phyloP scores from a whole-genome alignment of 2,329 filamentous ascomycete genomes.

The Magnaporthiopsis rhizophila region DNA sequence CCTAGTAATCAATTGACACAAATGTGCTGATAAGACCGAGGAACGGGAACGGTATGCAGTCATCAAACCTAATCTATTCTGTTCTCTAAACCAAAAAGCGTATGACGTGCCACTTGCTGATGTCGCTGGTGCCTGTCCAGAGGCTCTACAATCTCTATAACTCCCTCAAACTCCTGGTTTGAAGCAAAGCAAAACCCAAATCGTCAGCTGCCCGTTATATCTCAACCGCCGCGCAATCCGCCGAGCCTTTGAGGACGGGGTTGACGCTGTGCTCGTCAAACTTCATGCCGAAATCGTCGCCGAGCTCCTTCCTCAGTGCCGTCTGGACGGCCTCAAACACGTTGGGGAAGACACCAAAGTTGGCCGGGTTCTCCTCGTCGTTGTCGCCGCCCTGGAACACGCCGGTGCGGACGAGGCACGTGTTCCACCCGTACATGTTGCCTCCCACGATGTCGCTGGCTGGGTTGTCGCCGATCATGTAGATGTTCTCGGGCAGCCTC shows the following conservation, averaged over 20 bases:
- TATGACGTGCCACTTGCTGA: neutral
- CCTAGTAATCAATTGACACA: neutral
- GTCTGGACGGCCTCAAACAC: constrained; percentile 64
- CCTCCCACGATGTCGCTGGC: constrained; percentile 67
- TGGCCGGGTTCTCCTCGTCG: constrained; percentile 68
- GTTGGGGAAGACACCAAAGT: constrained; percentile 67
- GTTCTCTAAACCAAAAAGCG: neutral
- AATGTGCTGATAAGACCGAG: neutral
- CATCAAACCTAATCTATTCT: neutral
- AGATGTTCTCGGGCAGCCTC: constrained; percentile 59
- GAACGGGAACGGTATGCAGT: neutral
- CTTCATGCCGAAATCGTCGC: constrained; percentile 65
- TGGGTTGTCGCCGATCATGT: constrained; percentile 72
- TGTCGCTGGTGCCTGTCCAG: neutral
- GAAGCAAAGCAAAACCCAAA: neutral
- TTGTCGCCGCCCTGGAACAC: constrained; percentile 72
- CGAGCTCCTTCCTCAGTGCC: constrained; percentile 60
- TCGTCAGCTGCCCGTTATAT: neutral
- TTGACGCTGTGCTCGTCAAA: constrained; percentile 62
- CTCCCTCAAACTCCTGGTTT: neutral
- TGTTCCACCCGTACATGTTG: constrained; percentile 79
- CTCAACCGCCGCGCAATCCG: constrained; percentile 5
- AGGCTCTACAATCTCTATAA: neutral
- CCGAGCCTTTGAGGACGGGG: constrained; percentile 44
- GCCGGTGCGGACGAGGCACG: constrained; percentile 68